Evolutionary conservation across 495 filamentous ascomycete species (phyloP), one percentile per base, ranked within the genome.

Genomic region (Darksidea phi): DNA sequence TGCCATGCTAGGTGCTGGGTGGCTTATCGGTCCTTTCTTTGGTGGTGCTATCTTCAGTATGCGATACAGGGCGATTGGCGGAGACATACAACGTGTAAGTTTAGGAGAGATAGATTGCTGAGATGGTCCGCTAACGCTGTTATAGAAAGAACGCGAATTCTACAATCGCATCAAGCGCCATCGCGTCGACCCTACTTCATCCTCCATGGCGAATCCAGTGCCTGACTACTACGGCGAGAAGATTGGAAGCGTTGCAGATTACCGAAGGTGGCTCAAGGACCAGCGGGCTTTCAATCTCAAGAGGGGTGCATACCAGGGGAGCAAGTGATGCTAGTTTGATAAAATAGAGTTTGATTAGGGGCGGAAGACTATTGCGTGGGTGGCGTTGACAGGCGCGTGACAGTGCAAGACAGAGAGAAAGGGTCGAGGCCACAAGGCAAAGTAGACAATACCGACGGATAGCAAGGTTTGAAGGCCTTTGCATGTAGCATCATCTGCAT

Each of bases 271-370:
- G 94, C 75, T 98, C 71, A 96, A 93, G 79, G 94, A 98, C 72
- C 95, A 97, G 79, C 75, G 92, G 48, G 91, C 91, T n/a, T 98
- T 94, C 74, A 96, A 95, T 77, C 84, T 86, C 76, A 97, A 96
- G 82, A 86, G 88, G 69, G 68, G 70, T 13, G 58, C 64, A 1
- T 67, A 61, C 32, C n/a, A 20, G 26, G 64, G 52, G 10, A 49
- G 41, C 15, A 67, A 67, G 59, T 66, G 13, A 15, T 32, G 10
- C 4, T 10, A 10, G 10, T 32, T 32, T 10, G 10, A 10, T 10
- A 32, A 32, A 32, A 10, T 10, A 32, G 10, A 4, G 4, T 4
- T 32, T 32, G 28, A 10, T 32, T n/a, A 10, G 28, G 28, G 28
- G 28, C 28, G 28, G 28, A 32, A 10, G 28, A 32, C 28, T 10